Evolutionary conservation across 176 grass and related monocot genomes (phyloP), one percentile per base, ranked within the genome.

Genomic region (Triticum monococcum): DNA sequence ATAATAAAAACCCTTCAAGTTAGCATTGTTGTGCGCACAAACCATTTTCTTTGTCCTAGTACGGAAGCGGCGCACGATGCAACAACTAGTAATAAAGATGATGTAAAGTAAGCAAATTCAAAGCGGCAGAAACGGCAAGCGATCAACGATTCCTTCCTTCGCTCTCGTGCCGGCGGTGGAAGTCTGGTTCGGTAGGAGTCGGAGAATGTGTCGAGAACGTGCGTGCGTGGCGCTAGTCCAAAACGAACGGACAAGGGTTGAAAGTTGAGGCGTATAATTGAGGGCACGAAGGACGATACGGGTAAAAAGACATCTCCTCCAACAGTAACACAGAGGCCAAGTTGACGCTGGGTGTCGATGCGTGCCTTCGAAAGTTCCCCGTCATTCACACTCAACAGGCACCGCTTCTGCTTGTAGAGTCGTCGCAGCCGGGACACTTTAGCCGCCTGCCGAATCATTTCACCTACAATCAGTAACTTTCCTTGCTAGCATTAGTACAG

Each of bases 361-460:
- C 30, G 37, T 31, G 79, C 14, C 25, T 32, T 3, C 20, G 82
- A 75, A 84, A 64, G 71, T 12, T 75, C 38, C 48, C 23, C 50
- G 18, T 23, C 54, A 18, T 36, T 28, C 22, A 62, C 54, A 32
- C 73, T 3, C 7, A 31, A 14, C 68, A 5, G 31, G 23, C 72
- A 75, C 40, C 9, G 40, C 70, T 8, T 25, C 38, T 14, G 32
- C 60, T 68, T 74, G 25, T 7, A 74, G 38, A 74, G n/a, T 69
- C 52, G 41, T 79, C 25, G 26, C n/a, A 10, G 75, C 64, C 75
- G 22, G 18, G 24, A 7, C 6, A 4, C 36, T 86, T 72, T 48
- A 63, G 26, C 37, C 12, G 37, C 25, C 65, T 18, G 68, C 76
- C 25, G 24, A 72, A 86, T 62, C 76, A 46, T 72, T 79, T 72